These are phyloP conservation scores for Phytophthora macrochlamydospora DNA, from an alignment of 352 stramenopile genomes.

Conservation along the genomic window DNA sequence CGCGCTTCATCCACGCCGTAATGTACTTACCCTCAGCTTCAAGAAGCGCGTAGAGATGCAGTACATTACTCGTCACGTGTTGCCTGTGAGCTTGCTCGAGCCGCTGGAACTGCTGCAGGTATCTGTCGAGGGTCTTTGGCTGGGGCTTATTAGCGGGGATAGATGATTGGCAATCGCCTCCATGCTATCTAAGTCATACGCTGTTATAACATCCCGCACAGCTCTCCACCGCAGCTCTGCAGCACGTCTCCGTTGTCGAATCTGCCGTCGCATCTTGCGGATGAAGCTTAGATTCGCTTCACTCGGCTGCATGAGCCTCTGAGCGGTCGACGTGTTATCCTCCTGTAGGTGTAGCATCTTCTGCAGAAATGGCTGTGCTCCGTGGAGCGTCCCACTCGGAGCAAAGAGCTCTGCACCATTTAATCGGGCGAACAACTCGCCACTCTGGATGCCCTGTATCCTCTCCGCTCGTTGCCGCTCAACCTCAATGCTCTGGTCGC, in stretches of 20 bases:
- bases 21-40: constrained; percentile 57
- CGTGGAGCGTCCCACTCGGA: constrained; percentile 29
- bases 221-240: constrained; percentile 13
- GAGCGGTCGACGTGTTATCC: constrained; percentile 1
- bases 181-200: not conserved
- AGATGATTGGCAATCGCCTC: constrained; percentile 1
- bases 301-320: constrained; percentile 25
- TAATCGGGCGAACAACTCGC: constrained; percentile 54
- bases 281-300: constrained; percentile 31
- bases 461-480: constrained; percentile 5
- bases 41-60: constrained; percentile 53
- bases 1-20: constrained; percentile 30
- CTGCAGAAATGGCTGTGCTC: constrained; percentile 32
- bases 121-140: constrained; percentile 23
- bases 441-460: constrained; percentile 37
- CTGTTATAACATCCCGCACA: constrained; percentile 5
- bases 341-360: constrained; percentile 30
- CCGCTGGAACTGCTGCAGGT: constrained; percentile 25
- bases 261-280: constrained; percentile 17
- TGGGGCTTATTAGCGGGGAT: constrained; percentile 1
- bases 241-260: constrained; percentile 10
- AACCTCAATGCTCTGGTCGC: not conserved
- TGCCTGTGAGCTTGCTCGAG: constrained; percentile 40
- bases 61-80: constrained; percentile 32
- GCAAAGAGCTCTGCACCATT: constrained; percentile 21